Evolutionary conservation across 495 filamentous ascomycete genomes (phyloP).

Genomic region (Penicillium bialowiezense): DNA sequence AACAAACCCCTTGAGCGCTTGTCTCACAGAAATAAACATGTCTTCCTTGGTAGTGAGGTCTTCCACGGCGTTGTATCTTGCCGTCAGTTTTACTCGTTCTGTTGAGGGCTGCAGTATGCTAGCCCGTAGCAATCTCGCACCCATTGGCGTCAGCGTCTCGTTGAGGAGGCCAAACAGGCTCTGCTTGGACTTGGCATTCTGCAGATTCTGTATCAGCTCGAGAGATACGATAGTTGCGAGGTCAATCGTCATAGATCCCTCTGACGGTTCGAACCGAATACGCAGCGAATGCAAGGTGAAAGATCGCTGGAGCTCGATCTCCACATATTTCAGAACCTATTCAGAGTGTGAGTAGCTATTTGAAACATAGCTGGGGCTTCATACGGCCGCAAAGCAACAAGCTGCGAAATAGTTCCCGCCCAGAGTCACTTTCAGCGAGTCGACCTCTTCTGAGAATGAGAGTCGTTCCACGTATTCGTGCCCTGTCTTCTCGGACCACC

Average conservation of each 20-base stretch:
- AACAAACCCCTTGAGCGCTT: slow-evolving; percentile 70
- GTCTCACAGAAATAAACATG: slow-evolving; percentile 75
- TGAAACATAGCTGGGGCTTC: slow-evolving; percentile 21
- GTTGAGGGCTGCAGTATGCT: slow-evolving; percentile 91
- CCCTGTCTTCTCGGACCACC: slow-evolving; percentile 83
- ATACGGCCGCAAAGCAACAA: slow-evolving; percentile 84
- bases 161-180: slow-evolving; percentile 84
- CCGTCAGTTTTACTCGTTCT: slow-evolving; percentile 55
- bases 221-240: slow-evolving; percentile 78
- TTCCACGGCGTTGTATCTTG: slow-evolving; percentile 78
- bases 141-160: slow-evolving; percentile 84
- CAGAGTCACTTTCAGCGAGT: slow-evolving; percentile 73
- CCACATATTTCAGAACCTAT: slow-evolving; percentile 79
- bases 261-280: slow-evolving; percentile 82
- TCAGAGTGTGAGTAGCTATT: slow-evolving; percentile 16
- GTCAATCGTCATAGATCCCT: slow-evolving; percentile 94
- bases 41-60: slow-evolving; percentile 82
- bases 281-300: slow-evolving; percentile 78
- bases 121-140: slow-evolving; percentile 71
- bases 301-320: slow-evolving; percentile 57
- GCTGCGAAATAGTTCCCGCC: slow-evolving; percentile 86
- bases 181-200: slow-evolving; percentile 67
- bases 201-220: slow-evolving; percentile 87
- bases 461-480: slow-evolving; percentile 76
- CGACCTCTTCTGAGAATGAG: slow-evolving; percentile 72